Base-by-base conservation (phyloP, 2,329 filamentous ascomycete genomes). In the Penicillium aurantiogriseum region DNA sequence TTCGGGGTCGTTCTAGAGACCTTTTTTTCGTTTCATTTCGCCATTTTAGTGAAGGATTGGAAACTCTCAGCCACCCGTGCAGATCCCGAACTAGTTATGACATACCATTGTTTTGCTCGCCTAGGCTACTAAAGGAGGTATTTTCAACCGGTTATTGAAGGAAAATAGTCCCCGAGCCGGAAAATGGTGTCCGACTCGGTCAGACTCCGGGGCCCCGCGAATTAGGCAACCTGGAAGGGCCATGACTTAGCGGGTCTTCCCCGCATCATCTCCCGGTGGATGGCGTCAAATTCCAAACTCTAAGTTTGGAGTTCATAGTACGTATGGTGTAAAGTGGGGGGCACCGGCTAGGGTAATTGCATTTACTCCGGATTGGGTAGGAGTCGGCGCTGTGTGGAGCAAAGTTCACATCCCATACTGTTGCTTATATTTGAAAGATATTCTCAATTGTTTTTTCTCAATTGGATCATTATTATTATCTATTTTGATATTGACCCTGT, bases 141-240 rank as follows among this genome's bases (percentile, higher is more conserved):
- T 31, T 21, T 31, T 19, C 7, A 5, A 5, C 27, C n/a, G 44
- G 27, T 27, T 46, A 33, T 48, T 10, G 42, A 53, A 53, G 51
- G 43, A 54, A 54, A 21, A 40, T 54, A 27, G n/a, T 54, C 11
- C 33, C 51, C 51, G 51, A 33, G 19, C 13, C 51, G 51, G 51
- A 27, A 48, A 54, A 54, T 40, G 35, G 43, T 54, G 43, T 33
- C 51, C 51, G 33, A 47, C 9, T 39, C 33, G 31, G 33, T 39
- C 17, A 40, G 6, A 48, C 33, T 10, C 35, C 9, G 42, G 51
- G 51, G 42, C 40, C 50, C 40, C 31, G 21, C 40, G 33, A 33
- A 17, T 33, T 21, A 10, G n/a, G 8, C 31, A 19, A 36, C 19
- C 11, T 23, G 5, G 31, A 13, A 33, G 2, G 38, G 39, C 4